A percentile compares a stretch with the other conserved stretches of the same genome.
phyloP scores from a whole-genome alignment of 2,329 filamentous ascomycete species.

The Diaporthe vexans region DNA sequence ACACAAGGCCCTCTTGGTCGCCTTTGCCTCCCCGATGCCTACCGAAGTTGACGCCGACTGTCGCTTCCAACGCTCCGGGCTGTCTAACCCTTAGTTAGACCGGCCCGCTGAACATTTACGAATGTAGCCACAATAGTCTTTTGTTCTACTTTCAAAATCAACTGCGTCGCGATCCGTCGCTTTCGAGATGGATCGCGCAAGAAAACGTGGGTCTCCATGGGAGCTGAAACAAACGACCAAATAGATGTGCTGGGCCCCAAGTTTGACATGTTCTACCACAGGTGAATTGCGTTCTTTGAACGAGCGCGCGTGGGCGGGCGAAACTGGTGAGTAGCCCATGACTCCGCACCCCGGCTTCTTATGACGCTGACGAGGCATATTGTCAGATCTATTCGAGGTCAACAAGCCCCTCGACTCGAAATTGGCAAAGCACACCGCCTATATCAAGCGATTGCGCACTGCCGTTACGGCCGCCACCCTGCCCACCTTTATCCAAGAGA shows the following conservation, averaged over 20 bases:
- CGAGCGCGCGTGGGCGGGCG: conserved; percentile 87
- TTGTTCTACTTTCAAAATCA: conserved; percentile 47
- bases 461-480: conserved; percentile 85
- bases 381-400: conserved; percentile 81
- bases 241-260: background rate
- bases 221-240: background rate
- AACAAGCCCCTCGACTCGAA: conserved; percentile 90
- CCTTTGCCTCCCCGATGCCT: conserved; percentile 57
- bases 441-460: conserved; percentile 95
- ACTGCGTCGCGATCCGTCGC: conserved; percentile 53
- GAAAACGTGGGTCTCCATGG: conserved; percentile 65
- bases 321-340: conserved; percentile 73
- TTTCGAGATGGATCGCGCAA: conserved; percentile 72
- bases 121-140: conserved; percentile 60
- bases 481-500: conserved; percentile 88
- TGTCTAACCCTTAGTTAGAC: conserved; percentile 59
- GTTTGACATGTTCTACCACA: conserved; percentile 56
- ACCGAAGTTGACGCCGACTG: conserved; percentile 57
- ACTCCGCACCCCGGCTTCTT: conserved; percentile 38
- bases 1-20: conserved; percentile 43
- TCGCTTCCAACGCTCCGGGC: conserved; percentile 57
- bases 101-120: conserved; percentile 50
- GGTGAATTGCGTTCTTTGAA: conserved; percentile 94
- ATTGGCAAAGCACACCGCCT: conserved; percentile 97
- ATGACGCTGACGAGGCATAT: conserved; percentile 22